These are phyloP conservation scores for Lipomyces orientalis DNA, from an alignment of 805 yeast genomes.

Conservation along the genomic window DNA sequence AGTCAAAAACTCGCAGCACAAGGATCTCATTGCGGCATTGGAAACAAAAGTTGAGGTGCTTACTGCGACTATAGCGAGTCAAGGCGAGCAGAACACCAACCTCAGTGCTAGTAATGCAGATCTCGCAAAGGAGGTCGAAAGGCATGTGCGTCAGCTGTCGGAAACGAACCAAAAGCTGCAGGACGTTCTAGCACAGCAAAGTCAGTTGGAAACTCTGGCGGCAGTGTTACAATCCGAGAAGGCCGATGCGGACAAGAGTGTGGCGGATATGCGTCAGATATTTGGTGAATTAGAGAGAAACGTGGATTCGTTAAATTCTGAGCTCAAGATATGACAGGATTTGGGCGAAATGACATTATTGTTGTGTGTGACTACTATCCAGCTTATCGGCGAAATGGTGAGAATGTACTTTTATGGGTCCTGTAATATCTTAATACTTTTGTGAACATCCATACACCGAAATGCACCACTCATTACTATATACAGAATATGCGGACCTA, in stretches of 20 bases:
- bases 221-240: neutral
- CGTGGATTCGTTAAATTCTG: conserved; percentile 8
- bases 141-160: neutral
- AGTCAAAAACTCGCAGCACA: neutral
- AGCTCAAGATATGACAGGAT: neutral
- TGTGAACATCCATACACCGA: neutral
- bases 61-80: neutral
- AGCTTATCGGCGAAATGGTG: neutral
- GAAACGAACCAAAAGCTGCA: neutral
- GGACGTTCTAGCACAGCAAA: neutral
- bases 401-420: neutral
- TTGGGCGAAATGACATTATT: neutral
- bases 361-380: neutral
- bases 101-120: neutral
- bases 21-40: neutral
- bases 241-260: neutral
- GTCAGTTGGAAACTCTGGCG: neutral
- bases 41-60: neutral
- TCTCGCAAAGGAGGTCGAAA: neutral
- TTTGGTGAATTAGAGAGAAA: conserved; percentile 8
- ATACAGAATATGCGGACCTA: neutral
- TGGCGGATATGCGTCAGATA: neutral
- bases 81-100: neutral
- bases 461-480: neutral
- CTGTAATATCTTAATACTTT: neutral